Conservation (phyloP, 306 rosid species). For the Lithocarpus polystachyus region DNA sequence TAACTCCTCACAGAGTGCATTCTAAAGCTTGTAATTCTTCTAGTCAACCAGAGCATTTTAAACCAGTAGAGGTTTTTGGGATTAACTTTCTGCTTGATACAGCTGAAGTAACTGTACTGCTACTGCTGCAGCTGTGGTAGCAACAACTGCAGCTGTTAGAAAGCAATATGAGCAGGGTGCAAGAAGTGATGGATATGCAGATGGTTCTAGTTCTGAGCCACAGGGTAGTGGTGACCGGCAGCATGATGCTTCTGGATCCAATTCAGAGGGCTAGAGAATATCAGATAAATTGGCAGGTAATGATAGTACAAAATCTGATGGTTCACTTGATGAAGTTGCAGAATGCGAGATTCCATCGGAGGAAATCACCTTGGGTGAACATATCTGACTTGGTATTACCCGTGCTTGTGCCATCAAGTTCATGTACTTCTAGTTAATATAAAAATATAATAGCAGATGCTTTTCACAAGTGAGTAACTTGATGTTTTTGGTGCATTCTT, state of each 20-base stretch:
- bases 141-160: constrained; percentile 85
- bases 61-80: constrained; percentile 64
- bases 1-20: constrained; percentile 49
- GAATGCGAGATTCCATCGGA: constrained; percentile 91
- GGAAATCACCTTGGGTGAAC: constrained; percentile 87
- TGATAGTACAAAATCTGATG: constrained; percentile 73
- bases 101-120: constrained; percentile 58
- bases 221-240: constrained; percentile 60
- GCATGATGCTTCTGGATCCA: constrained; percentile 38
- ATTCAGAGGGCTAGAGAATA: constrained; percentile 63
- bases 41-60: constrained; percentile 48
- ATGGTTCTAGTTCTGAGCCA: constrained; percentile 42
- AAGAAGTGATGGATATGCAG: constrained; percentile 53
- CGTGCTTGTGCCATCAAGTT: constrained; percentile 25
- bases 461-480: constrained; percentile 21
- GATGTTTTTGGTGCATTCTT: constrained; percentile 21
- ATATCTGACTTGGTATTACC: constrained; percentile 86
- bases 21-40: constrained; percentile 44
- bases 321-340: constrained; percentile 72
- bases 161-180: constrained; percentile 72
- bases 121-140: constrained; percentile 94
- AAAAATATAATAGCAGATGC: constrained; percentile 20
- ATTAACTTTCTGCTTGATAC: constrained; percentile 43
- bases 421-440: constrained; percentile 16
- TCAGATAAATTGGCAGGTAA: constrained; percentile 74